phyloP scores from a whole-genome alignment of 176 grass and related monocot genomes.

The Urochloa ruziziensis region DNA sequence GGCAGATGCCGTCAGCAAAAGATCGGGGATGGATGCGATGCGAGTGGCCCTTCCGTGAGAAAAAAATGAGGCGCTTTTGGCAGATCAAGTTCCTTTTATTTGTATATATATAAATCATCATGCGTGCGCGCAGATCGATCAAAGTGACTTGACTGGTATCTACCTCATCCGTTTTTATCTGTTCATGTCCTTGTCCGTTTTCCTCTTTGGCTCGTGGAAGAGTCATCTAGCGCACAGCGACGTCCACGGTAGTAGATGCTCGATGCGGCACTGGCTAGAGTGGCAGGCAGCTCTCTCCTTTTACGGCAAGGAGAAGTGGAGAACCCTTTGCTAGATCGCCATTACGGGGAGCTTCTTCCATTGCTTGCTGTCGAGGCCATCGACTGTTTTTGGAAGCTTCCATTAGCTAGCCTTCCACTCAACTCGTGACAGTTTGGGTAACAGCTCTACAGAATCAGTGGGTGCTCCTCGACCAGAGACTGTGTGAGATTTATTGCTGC shows the following conservation, averaged over 20 bases:
- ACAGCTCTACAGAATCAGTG: too few relatives aligned
- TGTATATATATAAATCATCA: neutral
- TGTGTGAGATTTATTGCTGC: too few relatives aligned
- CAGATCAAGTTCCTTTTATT: constrained; percentile 3
- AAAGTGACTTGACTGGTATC: neutral
- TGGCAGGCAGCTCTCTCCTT: neutral
- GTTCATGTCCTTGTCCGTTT: neutral
- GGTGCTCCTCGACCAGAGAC: too few relatives aligned
- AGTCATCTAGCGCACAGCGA: neutral
- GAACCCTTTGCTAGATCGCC: neutral
- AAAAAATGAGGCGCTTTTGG: neutral
- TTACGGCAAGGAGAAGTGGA: neutral
- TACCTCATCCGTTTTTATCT: neutral
- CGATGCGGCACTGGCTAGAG: too few relatives aligned
- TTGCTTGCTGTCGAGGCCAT: neutral
- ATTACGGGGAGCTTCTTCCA: neutral
- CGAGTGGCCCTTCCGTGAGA: neutral
- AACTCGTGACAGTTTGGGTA: too few relatives aligned
- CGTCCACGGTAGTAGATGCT: neutral
- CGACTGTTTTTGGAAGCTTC: neutral
- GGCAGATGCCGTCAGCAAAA: constrained; percentile 11
- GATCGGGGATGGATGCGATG: neutral
- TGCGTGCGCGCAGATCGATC: neutral
- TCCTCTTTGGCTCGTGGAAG: neutral
- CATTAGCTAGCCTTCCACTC: too few relatives aligned